Percentiles rank a stretch among this genome's conserved stretches.
phyloP scores from a whole-genome alignment of 331 rosid genomes.

The Malus hybrid region DNA sequence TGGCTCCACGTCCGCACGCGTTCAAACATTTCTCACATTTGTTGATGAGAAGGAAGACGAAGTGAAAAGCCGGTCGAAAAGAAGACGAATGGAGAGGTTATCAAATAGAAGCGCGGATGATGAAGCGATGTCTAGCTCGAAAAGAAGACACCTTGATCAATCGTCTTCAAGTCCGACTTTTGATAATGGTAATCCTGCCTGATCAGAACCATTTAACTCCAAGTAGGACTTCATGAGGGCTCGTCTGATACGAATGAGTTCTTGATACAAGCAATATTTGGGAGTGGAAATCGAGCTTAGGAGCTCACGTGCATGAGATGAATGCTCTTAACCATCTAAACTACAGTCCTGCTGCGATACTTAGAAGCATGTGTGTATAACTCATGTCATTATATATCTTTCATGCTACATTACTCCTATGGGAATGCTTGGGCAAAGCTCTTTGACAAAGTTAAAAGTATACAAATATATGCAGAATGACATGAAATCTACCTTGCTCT shows the following conservation, averaged over 20 bases:
- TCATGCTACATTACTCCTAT: not conserved
- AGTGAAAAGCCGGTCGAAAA: conserved; percentile 39
- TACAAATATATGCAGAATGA: not conserved
- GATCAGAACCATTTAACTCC: not conserved
- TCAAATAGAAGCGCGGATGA: conserved; percentile 36
- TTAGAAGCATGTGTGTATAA: not conserved
- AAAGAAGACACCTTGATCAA: conserved; percentile 17
- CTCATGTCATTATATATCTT: not conserved
- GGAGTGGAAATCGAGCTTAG: no score
- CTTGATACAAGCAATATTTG: no score
- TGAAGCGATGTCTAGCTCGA: conserved; percentile 25
- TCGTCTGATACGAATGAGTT: not conserved
- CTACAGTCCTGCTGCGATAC: no score
- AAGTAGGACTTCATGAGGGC: not conserved
- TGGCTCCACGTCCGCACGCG: conserved; percentile 16
- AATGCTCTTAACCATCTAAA: no score
- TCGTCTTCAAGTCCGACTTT: not conserved
- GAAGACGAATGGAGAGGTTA: conserved; percentile 45
- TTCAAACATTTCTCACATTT: conserved; percentile 63
- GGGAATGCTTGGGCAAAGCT: not conserved
- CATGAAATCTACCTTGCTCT: not conserved
- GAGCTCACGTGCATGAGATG: no score
- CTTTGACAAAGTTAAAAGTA: not conserved
- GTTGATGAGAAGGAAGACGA: conserved; percentile 65
- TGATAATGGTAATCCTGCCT: not conserved